Percentiles rank a stretch among this genome's conserved stretches.
Conservation (phyloP, 208 protist genomes). For the Trypanosoma lewisi region DNA sequence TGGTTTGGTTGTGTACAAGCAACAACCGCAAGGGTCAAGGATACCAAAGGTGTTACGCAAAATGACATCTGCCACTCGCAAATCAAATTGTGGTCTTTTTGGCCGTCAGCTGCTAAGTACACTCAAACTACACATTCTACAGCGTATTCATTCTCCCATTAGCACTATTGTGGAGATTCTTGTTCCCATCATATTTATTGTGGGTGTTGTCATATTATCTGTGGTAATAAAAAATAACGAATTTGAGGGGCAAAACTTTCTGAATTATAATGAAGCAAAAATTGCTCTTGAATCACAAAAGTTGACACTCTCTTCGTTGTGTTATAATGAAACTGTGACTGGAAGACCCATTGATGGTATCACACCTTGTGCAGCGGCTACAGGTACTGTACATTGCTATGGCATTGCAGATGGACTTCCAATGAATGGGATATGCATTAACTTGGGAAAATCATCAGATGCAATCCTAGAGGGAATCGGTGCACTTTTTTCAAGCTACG, state of each 20-base stretch:
- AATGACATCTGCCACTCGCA: background rate
- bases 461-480: background rate
- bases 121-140: constrained; percentile 40
- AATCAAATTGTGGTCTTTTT: constrained; percentile 22
- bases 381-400: constrained; percentile 15
- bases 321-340: constrained; percentile 12
- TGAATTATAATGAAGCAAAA: background rate
- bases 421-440: constrained; percentile 19
- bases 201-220: constrained; percentile 40
- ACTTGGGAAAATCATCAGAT: background rate
- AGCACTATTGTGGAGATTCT: constrained; percentile 46
- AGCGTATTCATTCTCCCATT: constrained; percentile 45
- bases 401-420: background rate
- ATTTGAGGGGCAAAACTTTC: background rate
- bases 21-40: background rate
- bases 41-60: background rate
- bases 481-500: background rate
- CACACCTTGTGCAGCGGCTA: constrained; percentile 21
- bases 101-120: constrained; percentile 49
- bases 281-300: background rate
- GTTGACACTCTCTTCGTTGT: constrained; percentile 3
- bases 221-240: constrained; percentile 2
- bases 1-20: background rate
- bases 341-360: constrained; percentile 14
- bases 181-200: constrained; percentile 66